Percentiles rank a stretch among this genome's conserved stretches.
These are phyloP conservation scores for Penicillium sp. DNA, from an alignment of 2,329 filamentous ascomycete species.

Conservation along the genomic window DNA sequence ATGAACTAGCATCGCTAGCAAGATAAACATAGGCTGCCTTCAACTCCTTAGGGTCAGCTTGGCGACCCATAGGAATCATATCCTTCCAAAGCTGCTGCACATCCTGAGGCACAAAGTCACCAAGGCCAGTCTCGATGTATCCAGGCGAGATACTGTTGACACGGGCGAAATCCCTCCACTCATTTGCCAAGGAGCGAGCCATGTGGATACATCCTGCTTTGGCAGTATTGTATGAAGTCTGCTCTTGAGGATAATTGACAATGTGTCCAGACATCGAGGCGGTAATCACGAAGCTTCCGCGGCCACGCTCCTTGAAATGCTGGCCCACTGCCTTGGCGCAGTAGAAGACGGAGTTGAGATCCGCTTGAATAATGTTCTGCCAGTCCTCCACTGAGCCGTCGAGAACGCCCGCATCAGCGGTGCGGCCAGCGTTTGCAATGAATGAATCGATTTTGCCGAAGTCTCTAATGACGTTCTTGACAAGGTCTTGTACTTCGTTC, in stretches of 20 bases:
- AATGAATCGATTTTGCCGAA: slow-evolving; percentile 70
- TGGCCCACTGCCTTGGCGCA: slow-evolving; percentile 83
- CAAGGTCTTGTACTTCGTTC: slow-evolving; percentile 57
- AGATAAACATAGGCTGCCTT: slow-evolving; percentile 59
- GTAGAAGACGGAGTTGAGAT: slow-evolving; percentile 80
- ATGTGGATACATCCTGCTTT: slow-evolving; percentile 69
- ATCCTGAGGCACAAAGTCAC: slow-evolving; percentile 64
- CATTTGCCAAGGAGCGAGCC: slow-evolving; percentile 65
- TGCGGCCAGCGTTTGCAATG: slow-evolving; percentile 70
- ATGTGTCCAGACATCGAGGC: slow-evolving; percentile 61
- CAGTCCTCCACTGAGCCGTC: slow-evolving; percentile 71
- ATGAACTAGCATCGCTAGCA: slow-evolving; percentile 50
- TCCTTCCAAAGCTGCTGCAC: slow-evolving; percentile 59
- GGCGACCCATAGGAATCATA: slow-evolving; percentile 62
- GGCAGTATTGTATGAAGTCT: slow-evolving; percentile 64
- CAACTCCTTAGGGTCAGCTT: slow-evolving; percentile 65
- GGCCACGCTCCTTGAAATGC: slow-evolving; percentile 69
- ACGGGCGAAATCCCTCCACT: slow-evolving; percentile 69
- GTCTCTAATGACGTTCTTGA: slow-evolving; percentile 63
- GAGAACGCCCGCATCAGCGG: slow-evolving; percentile 67
- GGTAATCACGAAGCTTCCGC: slow-evolving; percentile 66
- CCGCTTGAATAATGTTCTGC: slow-evolving; percentile 78
- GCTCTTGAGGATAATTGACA: slow-evolving; percentile 63
- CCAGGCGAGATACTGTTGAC: slow-evolving; percentile 69
- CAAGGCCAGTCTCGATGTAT: slow-evolving; percentile 68